Conservation (phyloP, 2,329 filamentous ascomycete species). For the Sporothrix brunneoviolacea region DNA sequence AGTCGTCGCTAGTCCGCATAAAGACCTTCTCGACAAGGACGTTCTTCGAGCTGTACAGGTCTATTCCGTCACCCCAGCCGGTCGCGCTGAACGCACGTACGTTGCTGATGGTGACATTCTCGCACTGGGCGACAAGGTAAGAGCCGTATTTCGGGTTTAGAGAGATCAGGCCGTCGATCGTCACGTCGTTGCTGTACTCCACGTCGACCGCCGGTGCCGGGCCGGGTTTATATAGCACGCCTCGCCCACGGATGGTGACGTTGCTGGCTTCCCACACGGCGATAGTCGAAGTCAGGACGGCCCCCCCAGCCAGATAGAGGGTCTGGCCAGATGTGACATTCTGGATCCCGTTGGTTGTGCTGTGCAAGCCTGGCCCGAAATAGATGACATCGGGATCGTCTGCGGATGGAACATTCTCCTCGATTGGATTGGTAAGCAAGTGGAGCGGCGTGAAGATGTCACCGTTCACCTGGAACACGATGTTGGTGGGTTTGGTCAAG, state of each 20-base stretch:
- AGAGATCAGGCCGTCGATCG: background rate
- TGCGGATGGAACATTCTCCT: background rate
- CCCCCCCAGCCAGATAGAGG: background rate
- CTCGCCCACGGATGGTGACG: background rate
- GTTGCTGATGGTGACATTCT: background rate
- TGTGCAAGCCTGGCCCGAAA: background rate
- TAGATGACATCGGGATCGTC: background rate
- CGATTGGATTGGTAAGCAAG: background rate
- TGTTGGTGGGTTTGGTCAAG: background rate
- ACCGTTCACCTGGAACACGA: background rate
- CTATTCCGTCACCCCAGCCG: background rate
- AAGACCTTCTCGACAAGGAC: background rate
- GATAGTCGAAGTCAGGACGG: background rate
- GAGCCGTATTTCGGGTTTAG: background rate
- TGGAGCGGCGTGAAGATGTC: background rate
- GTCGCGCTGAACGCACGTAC: background rate
- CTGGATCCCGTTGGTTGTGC: background rate
- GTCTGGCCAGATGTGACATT: background rate
- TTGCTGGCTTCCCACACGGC: background rate
- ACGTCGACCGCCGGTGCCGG: background rate
- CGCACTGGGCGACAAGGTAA: background rate
- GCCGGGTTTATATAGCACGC: background rate
- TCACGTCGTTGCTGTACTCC: background rate
- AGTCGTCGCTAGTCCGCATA: background rate
- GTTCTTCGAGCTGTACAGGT: background rate